These are phyloP conservation scores for Dactylellina drechsleri DNA, from an alignment of 2,329 filamentous ascomycete species.

Conservation along the genomic window DNA sequence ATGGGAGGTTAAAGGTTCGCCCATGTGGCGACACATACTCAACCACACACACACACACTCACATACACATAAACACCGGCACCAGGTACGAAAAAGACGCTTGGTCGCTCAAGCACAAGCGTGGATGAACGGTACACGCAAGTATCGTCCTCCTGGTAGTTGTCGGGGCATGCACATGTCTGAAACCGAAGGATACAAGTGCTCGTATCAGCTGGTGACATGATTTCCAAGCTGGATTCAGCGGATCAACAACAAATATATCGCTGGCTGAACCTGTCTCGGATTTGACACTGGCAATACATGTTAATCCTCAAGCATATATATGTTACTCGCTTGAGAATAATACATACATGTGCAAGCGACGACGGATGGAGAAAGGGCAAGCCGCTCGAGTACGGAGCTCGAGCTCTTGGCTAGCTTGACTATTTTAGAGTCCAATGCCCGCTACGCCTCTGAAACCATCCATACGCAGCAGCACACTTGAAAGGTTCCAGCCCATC, in stretches of 20 bases:
- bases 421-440: too few relatives aligned
- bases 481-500: too few relatives aligned
- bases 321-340: too few relatives aligned
- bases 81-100: not conserved
- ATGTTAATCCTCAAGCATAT: too few relatives aligned
- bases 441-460: not conserved
- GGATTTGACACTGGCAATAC: too few relatives aligned
- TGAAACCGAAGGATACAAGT: not conserved
- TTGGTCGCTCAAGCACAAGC: not conserved
- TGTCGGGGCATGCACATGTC: not conserved
- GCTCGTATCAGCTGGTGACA: slow-evolving; percentile 4
- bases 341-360: too few relatives aligned
- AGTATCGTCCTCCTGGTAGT: not conserved
- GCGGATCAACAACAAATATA: too few relatives aligned
- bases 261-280: too few relatives aligned
- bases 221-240: too few relatives aligned
- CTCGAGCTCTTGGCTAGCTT: slow-evolving; percentile 16
- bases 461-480: too few relatives aligned
- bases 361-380: slow-evolving; percentile 11
- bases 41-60: not conserved
- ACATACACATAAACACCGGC: not conserved
- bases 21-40: slow-evolving; percentile 40
- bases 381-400: slow-evolving; percentile 38
- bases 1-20: slow-evolving; percentile 41
- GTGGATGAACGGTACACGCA: not conserved